These are phyloP conservation scores for Epichloe glyceriae DNA, from an alignment of 2,329 filamentous ascomycete species.

Conservation along the genomic window DNA sequence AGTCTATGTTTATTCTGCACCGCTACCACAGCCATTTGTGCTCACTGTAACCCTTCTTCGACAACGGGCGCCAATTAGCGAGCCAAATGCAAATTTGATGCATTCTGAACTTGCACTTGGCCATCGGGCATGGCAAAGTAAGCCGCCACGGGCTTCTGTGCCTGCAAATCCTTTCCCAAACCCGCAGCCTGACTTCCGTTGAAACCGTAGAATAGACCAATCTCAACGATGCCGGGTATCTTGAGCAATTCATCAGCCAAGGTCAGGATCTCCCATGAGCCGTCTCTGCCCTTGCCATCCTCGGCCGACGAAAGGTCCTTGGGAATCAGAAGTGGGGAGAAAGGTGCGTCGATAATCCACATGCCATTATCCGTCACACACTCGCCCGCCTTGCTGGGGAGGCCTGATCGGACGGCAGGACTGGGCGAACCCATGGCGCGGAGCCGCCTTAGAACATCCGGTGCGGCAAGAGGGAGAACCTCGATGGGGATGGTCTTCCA, in stretches of 20 bases:
- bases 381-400: conserved; percentile 68
- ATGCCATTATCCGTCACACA: conserved; percentile 47
- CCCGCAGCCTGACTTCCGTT: conserved; percentile 55
- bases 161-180: conserved; percentile 47
- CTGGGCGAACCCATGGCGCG: conserved; percentile 57
- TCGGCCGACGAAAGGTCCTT: conserved; percentile 36
- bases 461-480: conserved; percentile 73
- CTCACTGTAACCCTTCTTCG: background rate
- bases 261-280: conserved; percentile 67
- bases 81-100: background rate
- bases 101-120: conserved; percentile 30
- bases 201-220: conserved; percentile 75
- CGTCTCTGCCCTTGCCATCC: conserved; percentile 35
- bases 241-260: conserved; percentile 64
- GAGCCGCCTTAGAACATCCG: conserved; percentile 62
- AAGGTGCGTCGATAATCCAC: conserved; percentile 87
- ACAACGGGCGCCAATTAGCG: background rate
- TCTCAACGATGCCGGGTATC: conserved; percentile 80
- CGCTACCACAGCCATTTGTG: background rate
- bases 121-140: conserved; percentile 90
- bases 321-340: conserved; percentile 56
- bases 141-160: conserved; percentile 82
- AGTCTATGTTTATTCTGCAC: background rate
- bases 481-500: conserved; percentile 91
- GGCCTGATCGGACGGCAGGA: conserved; percentile 59